Conservation (phyloP, 2,329 filamentous ascomycete species). For the Aspergillus calidoustus region DNA sequence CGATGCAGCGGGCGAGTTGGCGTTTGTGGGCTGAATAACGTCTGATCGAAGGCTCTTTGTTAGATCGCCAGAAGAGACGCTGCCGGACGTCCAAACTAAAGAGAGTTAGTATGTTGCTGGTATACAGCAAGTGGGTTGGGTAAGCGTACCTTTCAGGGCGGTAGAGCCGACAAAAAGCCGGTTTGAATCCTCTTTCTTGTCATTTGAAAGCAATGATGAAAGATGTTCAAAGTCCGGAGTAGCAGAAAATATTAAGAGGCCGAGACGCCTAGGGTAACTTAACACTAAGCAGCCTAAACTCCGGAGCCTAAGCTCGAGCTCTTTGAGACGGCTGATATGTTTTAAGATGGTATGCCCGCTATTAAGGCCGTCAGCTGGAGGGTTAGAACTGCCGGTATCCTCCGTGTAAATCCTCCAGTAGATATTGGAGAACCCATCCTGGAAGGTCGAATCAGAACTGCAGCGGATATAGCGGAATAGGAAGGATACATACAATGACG, state of each 20-base stretch:
- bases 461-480: background rate
- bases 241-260: slow-evolving; percentile 47
- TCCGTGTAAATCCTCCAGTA: slow-evolving; percentile 50
- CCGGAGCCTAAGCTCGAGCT: slow-evolving; percentile 42
- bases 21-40: slow-evolving; percentile 24
- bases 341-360: slow-evolving; percentile 45
- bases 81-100: slow-evolving; percentile 34
- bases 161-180: slow-evolving; percentile 38
- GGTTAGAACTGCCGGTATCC: slow-evolving; percentile 36
- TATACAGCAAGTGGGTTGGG: slow-evolving; percentile 8
- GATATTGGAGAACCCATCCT: slow-evolving; percentile 50
- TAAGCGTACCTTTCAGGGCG: slow-evolving; percentile 38
- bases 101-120: slow-evolving; percentile 33
- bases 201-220: slow-evolving; percentile 31
- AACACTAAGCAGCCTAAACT: slow-evolving; percentile 44
- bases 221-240: slow-evolving; percentile 44
- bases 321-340: slow-evolving; percentile 46
- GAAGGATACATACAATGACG: slow-evolving; percentile 42
- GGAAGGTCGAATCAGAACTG: slow-evolving; percentile 27
- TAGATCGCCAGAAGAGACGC: slow-evolving; percentile 39
- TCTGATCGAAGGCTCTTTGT: slow-evolving; percentile 43
- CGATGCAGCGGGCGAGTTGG: slow-evolving; percentile 24
- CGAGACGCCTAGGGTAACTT: slow-evolving; percentile 42
- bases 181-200: slow-evolving; percentile 31
- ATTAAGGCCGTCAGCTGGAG: slow-evolving; percentile 36